Base-by-base conservation (phyloP, 1,284 basidiomycete species). In the Puccinia polysora region DNA sequence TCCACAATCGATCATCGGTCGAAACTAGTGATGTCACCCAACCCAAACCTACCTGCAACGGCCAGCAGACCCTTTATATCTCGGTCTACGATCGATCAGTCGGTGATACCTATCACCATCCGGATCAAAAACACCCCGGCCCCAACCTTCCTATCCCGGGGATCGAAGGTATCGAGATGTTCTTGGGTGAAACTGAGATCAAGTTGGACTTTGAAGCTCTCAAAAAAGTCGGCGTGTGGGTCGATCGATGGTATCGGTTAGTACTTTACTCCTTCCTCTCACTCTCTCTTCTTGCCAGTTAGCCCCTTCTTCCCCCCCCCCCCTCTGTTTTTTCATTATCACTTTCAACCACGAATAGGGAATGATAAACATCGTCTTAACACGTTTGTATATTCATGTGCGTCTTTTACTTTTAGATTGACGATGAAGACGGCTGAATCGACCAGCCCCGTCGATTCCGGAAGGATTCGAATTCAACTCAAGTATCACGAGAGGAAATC, bases 191-290 rank as follows among this genome's bases (percentile, higher is more conserved):
- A 55, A 84, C 94, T 65, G 90, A 96, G 79, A 89, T 98, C 79
- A 91, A 89, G 80, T 94, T 95, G 1, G 83, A 89, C 8, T 85
- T 97, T 63, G 83, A 89, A 25, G 90, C 97, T 80, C 55, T 72
- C 18, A 20, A 40, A 10, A 55, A 65, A 45, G 38, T 12, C 20
- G 20, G 6, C 20, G 14, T 52, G 14, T 89, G 89, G n/a, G 86
- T 95, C 68, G 96, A 98, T 82, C 90, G 95, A 79, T 98, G 96
- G 96, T 94, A 90, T 85, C 89, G 88, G 70, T 72, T 1, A 65
- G 53, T 38, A 2, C 18, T 7, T 52, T 52, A 15, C 23, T 32
- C 15, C 28, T 62, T 7, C 47, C 20, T 36, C 8, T 6, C 32
- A 59, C 6, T 12, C 6, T 59, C 5, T 8, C 20, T 25, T 23